phyloP scores from a whole-genome alignment of 306 rosid genomes.

The Mucuna pruriens region DNA sequence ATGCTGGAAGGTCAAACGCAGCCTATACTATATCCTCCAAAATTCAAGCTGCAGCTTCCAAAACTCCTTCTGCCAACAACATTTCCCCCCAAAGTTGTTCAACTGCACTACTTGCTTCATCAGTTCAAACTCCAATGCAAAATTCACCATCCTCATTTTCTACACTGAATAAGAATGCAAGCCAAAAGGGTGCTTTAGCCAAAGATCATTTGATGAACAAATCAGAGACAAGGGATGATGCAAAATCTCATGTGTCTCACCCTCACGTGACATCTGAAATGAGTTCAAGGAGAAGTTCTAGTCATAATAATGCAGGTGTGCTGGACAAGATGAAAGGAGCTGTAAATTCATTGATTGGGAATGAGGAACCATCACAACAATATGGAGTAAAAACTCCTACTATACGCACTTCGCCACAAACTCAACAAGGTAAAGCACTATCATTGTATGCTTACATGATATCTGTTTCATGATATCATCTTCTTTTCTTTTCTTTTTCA shows the following conservation, averaged over 20 bases:
- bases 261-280: constrained; percentile 48
- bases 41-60: constrained; percentile 42
- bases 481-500: background rate
- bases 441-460: background rate
- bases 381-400: constrained; percentile 40
- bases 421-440: constrained; percentile 53
- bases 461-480: background rate
- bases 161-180: constrained; percentile 5
- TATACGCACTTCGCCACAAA: constrained; percentile 39
- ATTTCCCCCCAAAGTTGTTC: constrained; percentile 22
- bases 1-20: constrained; percentile 45
- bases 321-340: constrained; percentile 77
- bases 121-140: constrained; percentile 15
- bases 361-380: constrained; percentile 50
- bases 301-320: constrained; percentile 54
- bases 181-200: constrained; percentile 52
- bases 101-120: background rate
- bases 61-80: background rate
- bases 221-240: constrained; percentile 58
- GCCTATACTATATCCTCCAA: constrained; percentile 54
- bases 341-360: constrained; percentile 66
- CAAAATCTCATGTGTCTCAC: constrained; percentile 61
- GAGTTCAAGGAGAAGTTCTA: constrained; percentile 49
- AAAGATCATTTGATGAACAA: constrained; percentile 57
- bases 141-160: background rate